Conservation (phyloP, 495 filamentous ascomycete species). For the Xylaria cubensis region DNA sequence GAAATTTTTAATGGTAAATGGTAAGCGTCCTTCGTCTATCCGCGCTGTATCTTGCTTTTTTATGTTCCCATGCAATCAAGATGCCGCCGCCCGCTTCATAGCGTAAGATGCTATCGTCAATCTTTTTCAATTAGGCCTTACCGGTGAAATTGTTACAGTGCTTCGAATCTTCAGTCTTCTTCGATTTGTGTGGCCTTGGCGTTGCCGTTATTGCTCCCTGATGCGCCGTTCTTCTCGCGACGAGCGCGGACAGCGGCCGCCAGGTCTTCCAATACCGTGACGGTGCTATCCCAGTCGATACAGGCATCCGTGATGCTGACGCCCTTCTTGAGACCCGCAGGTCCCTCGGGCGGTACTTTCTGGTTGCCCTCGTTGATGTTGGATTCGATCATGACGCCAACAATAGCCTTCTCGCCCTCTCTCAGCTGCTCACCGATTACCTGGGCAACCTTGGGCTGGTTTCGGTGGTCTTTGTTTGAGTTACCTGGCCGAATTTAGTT, state of each 20-base stretch:
- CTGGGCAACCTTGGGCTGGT: conserved; percentile 92
- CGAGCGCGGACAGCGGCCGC: conserved; percentile 83
- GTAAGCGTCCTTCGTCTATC: neutral
- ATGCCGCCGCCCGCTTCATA: neutral
- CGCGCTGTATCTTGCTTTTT: conserved; percentile 16
- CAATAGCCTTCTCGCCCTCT: conserved; percentile 84
- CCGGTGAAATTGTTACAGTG: conserved; percentile 9
- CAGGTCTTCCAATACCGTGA: conserved; percentile 82
- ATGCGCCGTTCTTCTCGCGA: conserved; percentile 54
- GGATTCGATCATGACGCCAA: conserved; percentile 98
- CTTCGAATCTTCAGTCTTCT: conserved; percentile 46
- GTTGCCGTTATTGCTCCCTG: conserved; percentile 32
- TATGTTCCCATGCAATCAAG: neutral
- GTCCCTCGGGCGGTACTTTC: conserved; percentile 88
- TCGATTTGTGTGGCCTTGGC: conserved; percentile 48
- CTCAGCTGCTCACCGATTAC: conserved; percentile 83
- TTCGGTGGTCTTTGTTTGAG: conserved; percentile 77
- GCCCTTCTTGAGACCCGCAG: conserved; percentile 80
- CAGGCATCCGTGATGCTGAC: conserved; percentile 98
- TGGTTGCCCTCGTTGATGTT: conserved; percentile 97
- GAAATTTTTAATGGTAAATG: neutral
- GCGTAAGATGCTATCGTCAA: conserved; percentile 11
- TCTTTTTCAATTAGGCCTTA: neutral
- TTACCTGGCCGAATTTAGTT: conserved; percentile 59
- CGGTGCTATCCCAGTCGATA: conserved; percentile 91